Base-by-base conservation (phyloP, 1,284 basidiomycete genomes). In the Heliocybe sulcata region DNA sequence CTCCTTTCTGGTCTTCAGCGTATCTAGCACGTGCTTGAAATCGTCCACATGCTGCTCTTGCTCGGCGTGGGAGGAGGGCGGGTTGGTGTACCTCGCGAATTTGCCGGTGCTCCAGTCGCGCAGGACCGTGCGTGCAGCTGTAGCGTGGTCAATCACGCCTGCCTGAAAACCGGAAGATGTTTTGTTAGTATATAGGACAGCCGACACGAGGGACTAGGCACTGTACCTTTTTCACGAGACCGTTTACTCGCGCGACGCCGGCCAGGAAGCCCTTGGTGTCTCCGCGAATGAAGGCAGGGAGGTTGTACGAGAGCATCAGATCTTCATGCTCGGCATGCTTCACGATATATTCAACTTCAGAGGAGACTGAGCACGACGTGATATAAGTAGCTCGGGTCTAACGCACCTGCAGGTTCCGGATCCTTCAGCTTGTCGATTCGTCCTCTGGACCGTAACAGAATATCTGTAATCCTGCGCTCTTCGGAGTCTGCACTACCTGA, bases 371-470 rank as follows among this genome's bases (percentile, higher is more conserved):
- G 26, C 54, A 55, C 22, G 47, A 54, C 49, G 16, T 52, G 56
- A 26, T n/a, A 14, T 12, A 26, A 54, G 19, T 48, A 29, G 22
- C 51, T 19, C 51, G 35, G 45, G 20, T 25, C 19, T 29, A 27
- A 73, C 81, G 60, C 66, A 92, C 92, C 79, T 52, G 89, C 82
- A 19, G 82, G 83, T 55, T 86, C 70, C 25, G 92, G 87, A 65
- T 98, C 94, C 67, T 93, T 91, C 56, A 98, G 76, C 42, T 87
- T 80, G 68, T 98, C 96, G 42, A 98, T 86, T 61, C 91, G 82
- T 33, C 95, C 91, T 61, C 89, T 81, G 65, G 86, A 91, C 55
- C 94, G 79, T 60, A 93, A 65, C 23, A 95, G 69, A 56, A 92
- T 78, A 63, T 94, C 92, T 45, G 76, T 80, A 14, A 81, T 82